Evolutionary conservation across 2,329 filamentous ascomycete genomes (phyloP), one percentile per base, ranked within the genome.

Genomic region (Rhexocercosporidium sp.): DNA sequence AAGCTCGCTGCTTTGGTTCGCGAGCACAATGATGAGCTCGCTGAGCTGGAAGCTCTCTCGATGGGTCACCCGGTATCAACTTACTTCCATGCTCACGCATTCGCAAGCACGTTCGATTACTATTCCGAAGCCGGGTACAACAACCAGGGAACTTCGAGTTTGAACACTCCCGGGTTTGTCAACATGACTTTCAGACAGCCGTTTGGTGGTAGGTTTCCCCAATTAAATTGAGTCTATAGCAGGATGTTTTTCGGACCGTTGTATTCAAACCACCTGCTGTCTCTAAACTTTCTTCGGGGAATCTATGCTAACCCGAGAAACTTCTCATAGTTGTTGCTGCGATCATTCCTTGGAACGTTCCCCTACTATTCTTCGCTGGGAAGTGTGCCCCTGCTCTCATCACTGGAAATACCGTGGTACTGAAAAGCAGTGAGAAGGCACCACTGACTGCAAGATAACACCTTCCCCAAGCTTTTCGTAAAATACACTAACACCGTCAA

Each of bases 131-230:
- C 81, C 20, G 80, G 81, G 61, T 82, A 82, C 67, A 22, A 75
- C 3, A 82, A 82, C 70, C 74, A 81, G 29, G 72, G 79, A n/a
- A 67, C 64, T 25, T 65, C 64, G n/a, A 77, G 78, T 3, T 65
- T 74, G 34, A 78, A 80, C 65, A 66, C 77, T 54, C 76, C 29
- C 79, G 82, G 16, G 80, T 83, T 73, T 73, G 80, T 85, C 18
- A 83, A 83, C 77, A 92, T 93, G 72, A 91, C 92, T 67, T 90
- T 84, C 0, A 80, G 81, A 16, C 82, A 86, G 74, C 85, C 84
- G 0, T 81, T 79, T 61, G 70, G 78, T 64, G 77, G 51, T 56
- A 20, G 18, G 27, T 34, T 12, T n/a, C 29, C 18, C n/a, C 18
- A 14, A 20, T 12, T 37, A 9, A 44, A 6, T 44, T 44, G 41